Evolutionary conservation across 176 grass and related monocot species (phyloP), one percentile per base, ranked within the genome.

Genomic region (Bolboschoenus planiculmis): DNA sequence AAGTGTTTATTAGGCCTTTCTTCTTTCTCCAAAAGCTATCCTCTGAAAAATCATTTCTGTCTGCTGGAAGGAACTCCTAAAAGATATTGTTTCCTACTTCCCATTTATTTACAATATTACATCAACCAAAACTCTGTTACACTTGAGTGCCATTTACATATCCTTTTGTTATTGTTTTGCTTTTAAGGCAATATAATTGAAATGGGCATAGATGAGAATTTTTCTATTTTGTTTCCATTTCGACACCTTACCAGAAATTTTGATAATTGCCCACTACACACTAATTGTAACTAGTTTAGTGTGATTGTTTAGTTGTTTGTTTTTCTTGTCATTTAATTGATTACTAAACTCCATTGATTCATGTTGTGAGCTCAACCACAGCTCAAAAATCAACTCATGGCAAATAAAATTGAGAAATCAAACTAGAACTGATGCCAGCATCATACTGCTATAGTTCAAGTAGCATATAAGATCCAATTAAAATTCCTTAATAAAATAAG

Each of bases 41-140:
- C 88, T 62, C 86, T 82, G 31, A 21, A 84, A 42, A 86, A 79
- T 46, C 88, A 63, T 84, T 46, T 46, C 44, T 20, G 13, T 18
- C 50, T 31, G 14, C 11, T 51, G 43, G 26, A 76, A 50, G 23
- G 30, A 11, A 43, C 67, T 10, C 37, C 20, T 43, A 0, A 13
- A 36, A 11, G 5, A 36, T 68, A 8, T 68, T 68, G n/a, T 20
- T 67, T 6, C 37, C 2, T 66, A 10, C 64, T 68, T 42, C 37
- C 7, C 44, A 43, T 44, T 37, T 83, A 83, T 16, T 72, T 74
- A 37, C 4, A 51, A 83, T n/a, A 57, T 53, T 27, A 73, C 48
- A 55, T 61, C 57, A 59, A 70, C 10, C 16, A 60, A 85, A 33
- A 30, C 60, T 16, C 13, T 27, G 33, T 0, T 33, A 63, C 13